Conservation (phyloP, 768 basidiomycete species). For the Phlebiopsis gigantea region DNA sequence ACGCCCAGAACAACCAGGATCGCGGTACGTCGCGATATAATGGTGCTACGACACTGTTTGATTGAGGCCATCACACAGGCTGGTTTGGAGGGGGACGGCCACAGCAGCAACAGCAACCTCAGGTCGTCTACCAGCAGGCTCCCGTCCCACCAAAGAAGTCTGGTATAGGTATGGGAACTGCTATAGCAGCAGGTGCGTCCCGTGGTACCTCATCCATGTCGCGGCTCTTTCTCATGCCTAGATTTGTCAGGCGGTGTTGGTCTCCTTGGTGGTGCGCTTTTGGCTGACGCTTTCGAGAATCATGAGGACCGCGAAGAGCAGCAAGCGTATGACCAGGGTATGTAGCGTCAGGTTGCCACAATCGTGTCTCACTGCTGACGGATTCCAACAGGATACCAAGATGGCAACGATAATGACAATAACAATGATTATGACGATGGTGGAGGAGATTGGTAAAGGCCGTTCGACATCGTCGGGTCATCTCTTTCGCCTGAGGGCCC, state of each 20-base stretch:
- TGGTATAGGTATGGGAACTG: conserved; percentile 47
- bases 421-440: conserved; percentile 14
- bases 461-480: background rate
- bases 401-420: background rate
- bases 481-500: background rate
- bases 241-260: conserved; percentile 48
- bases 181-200: conserved; percentile 37
- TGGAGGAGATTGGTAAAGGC: conserved; percentile 20
- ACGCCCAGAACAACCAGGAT: background rate
- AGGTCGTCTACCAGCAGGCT: conserved; percentile 29
- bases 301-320: conserved; percentile 30
- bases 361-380: background rate
- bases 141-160: conserved; percentile 34
- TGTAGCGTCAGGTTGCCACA: conserved; percentile 4
- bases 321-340: conserved; percentile 32
- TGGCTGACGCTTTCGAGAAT: conserved; percentile 46
- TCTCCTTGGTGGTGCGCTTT: conserved; percentile 56
- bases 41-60: no score
- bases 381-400: conserved; percentile 24
- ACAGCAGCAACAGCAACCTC: conserved; percentile 29
- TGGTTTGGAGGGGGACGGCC: conserved; percentile 28
- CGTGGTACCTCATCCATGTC: background rate
- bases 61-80: no score
- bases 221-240: background rate
- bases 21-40: conserved; percentile 13